Evolutionary conservation across 192 early-diverging fungal species (phyloP).

Genomic region (Geranomyces variabilis): DNA sequence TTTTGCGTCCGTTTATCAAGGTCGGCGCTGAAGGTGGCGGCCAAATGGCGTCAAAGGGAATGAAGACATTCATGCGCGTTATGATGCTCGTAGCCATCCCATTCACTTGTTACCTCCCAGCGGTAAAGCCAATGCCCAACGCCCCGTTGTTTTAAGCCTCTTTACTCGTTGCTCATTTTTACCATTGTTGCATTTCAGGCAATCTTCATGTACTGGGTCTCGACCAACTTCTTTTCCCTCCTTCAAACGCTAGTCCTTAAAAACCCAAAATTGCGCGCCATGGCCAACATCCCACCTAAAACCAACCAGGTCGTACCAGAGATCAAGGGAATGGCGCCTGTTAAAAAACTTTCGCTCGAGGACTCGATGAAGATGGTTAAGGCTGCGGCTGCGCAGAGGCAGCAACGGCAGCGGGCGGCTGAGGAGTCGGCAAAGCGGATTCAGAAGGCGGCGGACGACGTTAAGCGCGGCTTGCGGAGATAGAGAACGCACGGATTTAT

Average conservation of each 20-base stretch:
- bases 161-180: neutral
- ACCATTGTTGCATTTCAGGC: slow-evolving; percentile 45
- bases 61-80: slow-evolving; percentile 40
- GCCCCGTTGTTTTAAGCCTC: too few relatives aligned
- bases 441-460: neutral
- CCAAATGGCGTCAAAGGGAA: neutral
- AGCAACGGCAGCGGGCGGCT: neutral
- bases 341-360: slow-evolving; percentile 23
- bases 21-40: slow-evolving; percentile 27
- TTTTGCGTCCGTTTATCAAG: slow-evolving; percentile 3
- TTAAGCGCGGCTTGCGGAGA: too few relatives aligned
- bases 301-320: slow-evolving; percentile 7
- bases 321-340: neutral
- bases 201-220: slow-evolving; percentile 86
- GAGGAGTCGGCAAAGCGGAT: neutral
- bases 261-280: slow-evolving; percentile 55
- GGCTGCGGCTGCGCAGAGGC: slow-evolving; percentile 33
- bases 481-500: too few relatives aligned
- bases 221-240: slow-evolving; percentile 72
- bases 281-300: slow-evolving; percentile 61
- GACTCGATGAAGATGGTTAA: slow-evolving; percentile 38
- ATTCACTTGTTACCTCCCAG: slow-evolving; percentile 40
- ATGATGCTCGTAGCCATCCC: slow-evolving; percentile 29
- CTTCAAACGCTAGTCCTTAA: slow-evolving; percentile 71
- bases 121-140: too few relatives aligned